phyloP scores from a whole-genome alignment of 345 rosid species.

The Salix arbutifolia region DNA sequence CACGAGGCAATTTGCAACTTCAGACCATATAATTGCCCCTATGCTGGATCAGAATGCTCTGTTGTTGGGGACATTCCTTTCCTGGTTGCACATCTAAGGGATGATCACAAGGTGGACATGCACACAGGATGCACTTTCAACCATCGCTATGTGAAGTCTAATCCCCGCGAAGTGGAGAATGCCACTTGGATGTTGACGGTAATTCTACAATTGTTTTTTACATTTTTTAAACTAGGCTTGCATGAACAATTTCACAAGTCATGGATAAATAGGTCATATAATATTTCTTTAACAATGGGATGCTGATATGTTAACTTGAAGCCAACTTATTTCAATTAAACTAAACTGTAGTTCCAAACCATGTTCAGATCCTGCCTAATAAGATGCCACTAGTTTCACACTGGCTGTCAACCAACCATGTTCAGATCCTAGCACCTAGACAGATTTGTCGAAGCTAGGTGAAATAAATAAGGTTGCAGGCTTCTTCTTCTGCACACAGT shows the following conservation, averaged over 20 bases:
- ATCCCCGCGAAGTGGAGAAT: conserved; percentile 78
- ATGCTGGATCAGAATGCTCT: conserved; percentile 73
- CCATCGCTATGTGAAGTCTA: conserved; percentile 77
- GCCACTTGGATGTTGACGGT: conserved; percentile 68
- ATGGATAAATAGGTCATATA: background rate
- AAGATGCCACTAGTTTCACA: background rate
- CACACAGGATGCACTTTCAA: conserved; percentile 71
- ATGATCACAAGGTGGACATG: conserved; percentile 84
- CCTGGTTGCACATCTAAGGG: conserved; percentile 68
- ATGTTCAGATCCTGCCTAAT: background rate
- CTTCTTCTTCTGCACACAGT: background rate
- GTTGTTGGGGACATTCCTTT: conserved; percentile 63
- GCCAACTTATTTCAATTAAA: background rate
- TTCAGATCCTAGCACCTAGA: background rate
- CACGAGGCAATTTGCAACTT: conserved; percentile 65
- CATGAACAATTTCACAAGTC: background rate
- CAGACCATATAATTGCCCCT: conserved; percentile 75
- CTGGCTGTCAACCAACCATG: background rate
- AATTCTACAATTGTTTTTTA: background rate
- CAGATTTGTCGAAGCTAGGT: background rate
- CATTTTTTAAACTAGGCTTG: background rate
- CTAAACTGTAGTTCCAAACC: background rate
- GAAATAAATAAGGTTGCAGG: background rate
- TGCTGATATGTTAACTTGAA: background rate
- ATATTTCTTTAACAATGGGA: background rate